Conservation (phyloP, 306 rosid species). For the Lathyrus sativus region DNA sequence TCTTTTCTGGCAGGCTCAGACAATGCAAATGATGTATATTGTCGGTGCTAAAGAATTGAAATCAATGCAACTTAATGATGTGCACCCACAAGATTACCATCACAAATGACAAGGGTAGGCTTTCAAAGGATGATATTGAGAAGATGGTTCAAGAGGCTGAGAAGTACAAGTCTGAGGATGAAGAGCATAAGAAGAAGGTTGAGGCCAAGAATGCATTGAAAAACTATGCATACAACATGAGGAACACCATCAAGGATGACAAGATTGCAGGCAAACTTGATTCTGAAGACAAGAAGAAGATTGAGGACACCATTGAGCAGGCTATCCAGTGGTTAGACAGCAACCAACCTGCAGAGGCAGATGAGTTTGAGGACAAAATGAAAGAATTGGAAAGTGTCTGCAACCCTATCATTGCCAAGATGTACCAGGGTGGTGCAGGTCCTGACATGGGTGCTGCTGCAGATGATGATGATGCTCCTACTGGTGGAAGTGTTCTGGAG, state of each 20-base stretch:
- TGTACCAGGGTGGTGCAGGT: constrained; percentile 62
- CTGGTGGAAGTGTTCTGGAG: constrained; percentile 38
- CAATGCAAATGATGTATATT: constrained; percentile 80
- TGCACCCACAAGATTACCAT: constrained; percentile 70
- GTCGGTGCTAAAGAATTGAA: constrained; percentile 66
- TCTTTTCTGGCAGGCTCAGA: no score
- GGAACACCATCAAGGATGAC: constrained; percentile 70
- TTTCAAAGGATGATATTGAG: constrained; percentile 72
- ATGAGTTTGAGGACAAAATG: constrained; percentile 64
- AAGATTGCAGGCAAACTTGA: constrained; percentile 61
- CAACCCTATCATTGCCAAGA: constrained; percentile 52
- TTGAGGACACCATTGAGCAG: constrained; percentile 62
- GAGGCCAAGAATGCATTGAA: constrained; percentile 60
- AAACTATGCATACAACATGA: constrained; percentile 65
- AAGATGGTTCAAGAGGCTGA: constrained; percentile 80
- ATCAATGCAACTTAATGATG: constrained; percentile 43
- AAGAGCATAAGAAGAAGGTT: constrained; percentile 71
- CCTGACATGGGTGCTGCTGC: constrained; percentile 38
- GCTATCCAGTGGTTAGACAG: constrained; percentile 64
- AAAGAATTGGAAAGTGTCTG: constrained; percentile 71
- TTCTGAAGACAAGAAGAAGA: constrained; percentile 63
- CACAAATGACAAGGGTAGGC: constrained; percentile 72
- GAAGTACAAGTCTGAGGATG: constrained; percentile 75
- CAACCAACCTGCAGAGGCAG: constrained; percentile 64
- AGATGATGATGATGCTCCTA: constrained; percentile 38